These are phyloP conservation scores for Phytophthora hybrid DNA, from an alignment of 352 stramenopile species.

Conservation along the genomic window DNA sequence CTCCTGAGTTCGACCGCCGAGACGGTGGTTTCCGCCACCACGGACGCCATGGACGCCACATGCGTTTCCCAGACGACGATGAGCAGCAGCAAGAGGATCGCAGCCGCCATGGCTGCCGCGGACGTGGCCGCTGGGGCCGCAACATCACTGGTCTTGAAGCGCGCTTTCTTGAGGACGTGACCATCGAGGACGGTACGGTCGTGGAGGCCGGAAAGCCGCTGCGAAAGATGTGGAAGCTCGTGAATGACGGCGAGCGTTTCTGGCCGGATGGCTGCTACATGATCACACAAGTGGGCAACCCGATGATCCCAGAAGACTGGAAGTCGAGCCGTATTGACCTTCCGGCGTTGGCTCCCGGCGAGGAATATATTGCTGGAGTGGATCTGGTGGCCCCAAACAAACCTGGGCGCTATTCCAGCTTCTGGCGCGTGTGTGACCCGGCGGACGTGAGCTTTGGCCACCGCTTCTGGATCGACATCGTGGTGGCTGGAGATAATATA, in stretches of 20 bases:
- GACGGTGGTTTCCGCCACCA: conserved; percentile 14
- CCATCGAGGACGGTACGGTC: conserved; percentile 76
- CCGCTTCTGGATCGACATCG: conserved; percentile 88
- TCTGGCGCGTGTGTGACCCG: conserved; percentile 82
- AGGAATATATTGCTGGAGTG: conserved; percentile 45
- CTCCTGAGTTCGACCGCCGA: conserved; percentile 9
- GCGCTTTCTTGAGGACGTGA: conserved; percentile 82
- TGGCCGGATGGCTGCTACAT: conserved; percentile 70
- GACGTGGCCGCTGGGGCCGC: conserved; percentile 22
- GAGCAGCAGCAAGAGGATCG: conserved; percentile 19
- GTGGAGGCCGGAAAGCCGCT: conserved; percentile 58
- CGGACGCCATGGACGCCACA: conserved; percentile 15
- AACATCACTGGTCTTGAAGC: conserved; percentile 42
- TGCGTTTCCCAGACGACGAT: conserved; percentile 13
- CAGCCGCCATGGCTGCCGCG: conserved; percentile 15
- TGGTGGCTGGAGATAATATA: conserved; percentile 35
- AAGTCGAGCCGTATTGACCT: conserved; percentile 42
- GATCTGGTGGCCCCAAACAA: conserved; percentile 44
- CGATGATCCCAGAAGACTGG: conserved; percentile 41
- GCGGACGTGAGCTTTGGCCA: conserved; percentile 80
- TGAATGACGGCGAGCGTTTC: conserved; percentile 62
- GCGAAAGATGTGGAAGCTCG: conserved; percentile 80
- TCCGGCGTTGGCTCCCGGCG: conserved; percentile 39
- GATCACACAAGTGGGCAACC: conserved; percentile 44
- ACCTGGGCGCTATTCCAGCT: conserved; percentile 79